Conservation (phyloP, 2,329 filamentous ascomycete species). For the Grosmannia serpens region DNA sequence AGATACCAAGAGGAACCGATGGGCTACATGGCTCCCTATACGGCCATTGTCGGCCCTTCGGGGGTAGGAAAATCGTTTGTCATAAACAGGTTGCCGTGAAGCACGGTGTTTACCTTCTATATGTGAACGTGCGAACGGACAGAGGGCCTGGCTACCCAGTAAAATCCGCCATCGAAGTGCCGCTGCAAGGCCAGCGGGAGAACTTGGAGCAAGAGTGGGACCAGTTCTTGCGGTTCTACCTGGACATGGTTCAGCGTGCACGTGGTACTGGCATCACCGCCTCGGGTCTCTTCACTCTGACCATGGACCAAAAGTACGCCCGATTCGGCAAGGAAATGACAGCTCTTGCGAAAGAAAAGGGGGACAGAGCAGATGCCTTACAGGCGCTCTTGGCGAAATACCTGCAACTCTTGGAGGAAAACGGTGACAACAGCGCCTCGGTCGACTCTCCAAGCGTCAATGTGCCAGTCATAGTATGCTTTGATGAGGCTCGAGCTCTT, state of each 20-base stretch:
- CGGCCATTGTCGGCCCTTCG: neutral
- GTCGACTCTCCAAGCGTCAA: neutral
- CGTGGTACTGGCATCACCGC: neutral
- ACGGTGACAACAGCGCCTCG: neutral
- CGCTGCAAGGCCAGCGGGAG: neutral
- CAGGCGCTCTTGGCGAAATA: neutral
- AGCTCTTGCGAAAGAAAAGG: neutral
- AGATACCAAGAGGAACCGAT: neutral
- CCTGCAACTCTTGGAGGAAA: neutral
- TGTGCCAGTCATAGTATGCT: neutral
- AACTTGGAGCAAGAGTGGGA: neutral
- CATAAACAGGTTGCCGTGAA: neutral
- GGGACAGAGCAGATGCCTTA: neutral
- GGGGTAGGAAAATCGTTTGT: neutral
- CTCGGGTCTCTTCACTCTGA: neutral
- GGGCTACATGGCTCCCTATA: neutral
- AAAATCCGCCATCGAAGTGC: neutral
- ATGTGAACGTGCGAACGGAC: neutral
- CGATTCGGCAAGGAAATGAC: neutral
- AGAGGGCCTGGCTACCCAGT: neutral
- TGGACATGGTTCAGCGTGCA: neutral
- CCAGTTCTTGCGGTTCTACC: neutral
- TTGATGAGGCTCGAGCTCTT: neutral
- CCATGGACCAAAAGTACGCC: neutral
- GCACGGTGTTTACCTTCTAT: neutral